Conservation (phyloP, 2,329 filamentous ascomycete genomes). For the Aureobasidium sp. region DNA sequence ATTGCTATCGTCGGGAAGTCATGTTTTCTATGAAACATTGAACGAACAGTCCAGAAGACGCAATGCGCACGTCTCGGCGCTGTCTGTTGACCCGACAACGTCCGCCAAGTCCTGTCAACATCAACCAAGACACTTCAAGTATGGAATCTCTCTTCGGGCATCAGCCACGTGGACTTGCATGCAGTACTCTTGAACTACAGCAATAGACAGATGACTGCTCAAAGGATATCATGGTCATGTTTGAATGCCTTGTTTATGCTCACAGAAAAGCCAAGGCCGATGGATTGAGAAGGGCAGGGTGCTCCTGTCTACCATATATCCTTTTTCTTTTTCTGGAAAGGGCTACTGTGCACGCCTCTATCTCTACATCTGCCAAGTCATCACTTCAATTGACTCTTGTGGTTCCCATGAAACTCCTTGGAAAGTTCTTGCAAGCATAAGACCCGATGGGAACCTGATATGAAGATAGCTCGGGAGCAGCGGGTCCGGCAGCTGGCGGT, state of each 20-base stretch:
- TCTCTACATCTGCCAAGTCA: too few relatives aligned
- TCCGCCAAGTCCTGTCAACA: constrained; percentile 11
- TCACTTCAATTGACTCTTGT: too few relatives aligned
- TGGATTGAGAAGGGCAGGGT: neutral
- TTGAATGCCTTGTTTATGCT: neutral
- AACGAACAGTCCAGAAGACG: neutral
- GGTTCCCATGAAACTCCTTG: too few relatives aligned
- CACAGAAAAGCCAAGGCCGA: neutral
- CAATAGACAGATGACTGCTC: neutral
- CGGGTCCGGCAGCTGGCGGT: neutral
- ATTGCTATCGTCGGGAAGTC: constrained; percentile 3
- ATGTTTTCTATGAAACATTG: neutral
- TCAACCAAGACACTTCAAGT: neutral
- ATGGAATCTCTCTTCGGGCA: neutral
- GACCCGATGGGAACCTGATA: too few relatives aligned
- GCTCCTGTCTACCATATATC: neutral
- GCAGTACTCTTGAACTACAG: neutral
- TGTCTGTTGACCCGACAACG: constrained; percentile 6
- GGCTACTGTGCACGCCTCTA: too few relatives aligned
- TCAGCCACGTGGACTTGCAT: neutral
- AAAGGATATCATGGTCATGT: neutral
- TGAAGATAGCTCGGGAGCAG: neutral
- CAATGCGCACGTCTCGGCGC: neutral
- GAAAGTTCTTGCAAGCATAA: too few relatives aligned
- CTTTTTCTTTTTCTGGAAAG: too few relatives aligned